These are phyloP conservation scores for Pleurotus eryngii DNA, from an alignment of 768 basidiomycete genomes.

Conservation along the genomic window DNA sequence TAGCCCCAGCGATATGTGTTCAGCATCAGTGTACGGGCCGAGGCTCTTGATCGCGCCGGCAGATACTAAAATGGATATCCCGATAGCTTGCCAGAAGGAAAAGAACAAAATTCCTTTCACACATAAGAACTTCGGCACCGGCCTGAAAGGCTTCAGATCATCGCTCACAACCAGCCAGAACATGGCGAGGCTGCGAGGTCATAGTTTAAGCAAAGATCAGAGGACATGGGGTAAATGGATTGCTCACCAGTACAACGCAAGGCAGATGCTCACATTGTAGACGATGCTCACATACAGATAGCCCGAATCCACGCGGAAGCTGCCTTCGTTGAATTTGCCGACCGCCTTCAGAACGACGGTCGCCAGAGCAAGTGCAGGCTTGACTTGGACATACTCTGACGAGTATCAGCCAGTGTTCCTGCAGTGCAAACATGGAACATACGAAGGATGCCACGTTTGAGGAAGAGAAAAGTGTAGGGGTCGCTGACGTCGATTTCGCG, in stretches of 20 bases:
- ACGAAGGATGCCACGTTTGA: conserved; percentile 97
- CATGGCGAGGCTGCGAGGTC: conserved; percentile 57
- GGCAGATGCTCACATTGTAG: conserved; percentile 79
- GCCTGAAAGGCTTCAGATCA: conserved; percentile 89
- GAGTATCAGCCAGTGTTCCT: not conserved
- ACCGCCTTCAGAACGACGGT: conserved; percentile 84
- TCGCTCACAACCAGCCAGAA: conserved; percentile 94
- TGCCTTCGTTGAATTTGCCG: conserved; percentile 88
- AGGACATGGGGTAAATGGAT: not conserved
- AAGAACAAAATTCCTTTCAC: conserved; percentile 99
- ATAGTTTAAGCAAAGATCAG: not conserved
- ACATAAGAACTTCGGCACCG: conserved; percentile 95
- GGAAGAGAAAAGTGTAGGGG: conserved; percentile 88
- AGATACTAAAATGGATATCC: conserved; percentile 85
- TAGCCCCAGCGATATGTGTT: conserved; percentile 87
- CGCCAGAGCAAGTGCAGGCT: conserved; percentile 81
- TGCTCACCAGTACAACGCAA: conserved; percentile 67
- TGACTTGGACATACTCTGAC: conserved; percentile 96
- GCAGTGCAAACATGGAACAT: conserved; percentile 12
- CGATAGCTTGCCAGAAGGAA: conserved; percentile 95
- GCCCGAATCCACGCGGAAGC: conserved; percentile 79
- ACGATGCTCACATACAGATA: conserved; percentile 89
- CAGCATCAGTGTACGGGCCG: conserved; percentile 83
- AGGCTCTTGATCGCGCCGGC: conserved; percentile 70
- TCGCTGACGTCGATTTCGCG: conserved; percentile 91